Conservation (phyloP, 2,329 filamentous ascomycete genomes). For the Paracoccidioides lutzii region DNA sequence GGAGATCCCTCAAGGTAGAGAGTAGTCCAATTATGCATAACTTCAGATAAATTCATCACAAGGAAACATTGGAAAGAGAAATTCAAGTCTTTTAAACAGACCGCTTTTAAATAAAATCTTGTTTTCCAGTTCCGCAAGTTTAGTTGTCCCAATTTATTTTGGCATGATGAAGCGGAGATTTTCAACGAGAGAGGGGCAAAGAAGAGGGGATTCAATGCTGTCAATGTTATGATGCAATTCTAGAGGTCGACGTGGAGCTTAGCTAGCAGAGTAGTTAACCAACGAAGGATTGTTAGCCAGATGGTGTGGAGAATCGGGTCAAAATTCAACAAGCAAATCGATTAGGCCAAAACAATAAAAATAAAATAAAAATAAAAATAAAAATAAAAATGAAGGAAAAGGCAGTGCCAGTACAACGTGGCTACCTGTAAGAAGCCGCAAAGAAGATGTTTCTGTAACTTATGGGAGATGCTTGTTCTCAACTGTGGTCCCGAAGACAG, state of each 20-base stretch:
- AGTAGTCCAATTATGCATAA: not conserved
- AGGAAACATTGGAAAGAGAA: too few relatives aligned
- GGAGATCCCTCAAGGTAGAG: not conserved
- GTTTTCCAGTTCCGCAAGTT: not conserved
- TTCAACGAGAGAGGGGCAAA: not conserved
- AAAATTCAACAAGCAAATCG: not conserved
- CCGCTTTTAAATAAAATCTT: not conserved
- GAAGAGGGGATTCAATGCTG: not conserved
- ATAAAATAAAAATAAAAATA: not conserved
- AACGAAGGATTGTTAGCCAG: not conserved
- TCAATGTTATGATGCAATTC: not conserved
- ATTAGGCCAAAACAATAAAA: not conserved
- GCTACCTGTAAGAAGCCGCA: constrained; percentile 8
- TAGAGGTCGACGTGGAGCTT: not conserved
- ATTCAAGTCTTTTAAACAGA: not conserved
- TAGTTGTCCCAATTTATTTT: too few relatives aligned
- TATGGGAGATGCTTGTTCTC: not conserved
- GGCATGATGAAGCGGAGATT: not conserved
- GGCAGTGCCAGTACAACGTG: not conserved
- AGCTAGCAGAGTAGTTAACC: not conserved
- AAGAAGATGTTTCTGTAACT: not conserved
- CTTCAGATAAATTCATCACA: not conserved
- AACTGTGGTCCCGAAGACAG: not conserved
- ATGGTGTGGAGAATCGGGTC: not conserved
- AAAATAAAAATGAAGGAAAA: not conserved